These are phyloP conservation scores for Trametes elegans DNA, from an alignment of 768 basidiomycete species.

Conservation along the genomic window DNA sequence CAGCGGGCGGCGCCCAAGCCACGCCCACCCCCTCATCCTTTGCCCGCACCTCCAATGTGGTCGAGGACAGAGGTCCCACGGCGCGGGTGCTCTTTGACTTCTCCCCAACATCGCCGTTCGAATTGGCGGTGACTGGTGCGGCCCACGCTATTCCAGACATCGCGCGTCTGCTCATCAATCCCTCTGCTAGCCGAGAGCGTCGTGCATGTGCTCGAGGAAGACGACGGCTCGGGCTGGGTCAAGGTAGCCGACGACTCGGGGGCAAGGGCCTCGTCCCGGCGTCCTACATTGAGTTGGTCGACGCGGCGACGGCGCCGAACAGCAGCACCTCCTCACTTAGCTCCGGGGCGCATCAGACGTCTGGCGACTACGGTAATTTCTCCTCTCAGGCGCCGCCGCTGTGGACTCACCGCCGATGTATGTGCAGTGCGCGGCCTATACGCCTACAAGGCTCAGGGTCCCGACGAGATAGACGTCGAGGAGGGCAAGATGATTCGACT, in stretches of 20 bases:
- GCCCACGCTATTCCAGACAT: neutral
- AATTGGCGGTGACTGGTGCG: slow-evolving; percentile 65
- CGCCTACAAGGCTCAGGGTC: slow-evolving; percentile 69
- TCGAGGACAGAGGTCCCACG: slow-evolving; percentile 45
- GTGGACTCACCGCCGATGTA: neutral
- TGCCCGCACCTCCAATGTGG: slow-evolving; percentile 37
- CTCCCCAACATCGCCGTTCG: slow-evolving; percentile 71
- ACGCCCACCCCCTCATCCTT: slow-evolving; percentile 58
- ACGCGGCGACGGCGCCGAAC: slow-evolving; percentile 20
- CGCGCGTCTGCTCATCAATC: neutral
- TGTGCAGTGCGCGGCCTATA: slow-evolving; percentile 81
- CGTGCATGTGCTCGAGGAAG: slow-evolving; percentile 71
- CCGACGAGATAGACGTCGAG: slow-evolving; percentile 62
- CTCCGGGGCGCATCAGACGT: slow-evolving; percentile 28
- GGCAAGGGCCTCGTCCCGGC: slow-evolving; percentile 77
- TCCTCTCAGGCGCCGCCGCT: neutral
- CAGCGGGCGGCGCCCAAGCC: neutral
- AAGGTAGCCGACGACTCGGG: slow-evolving; percentile 64
- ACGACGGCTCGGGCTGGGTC: slow-evolving; percentile 86
- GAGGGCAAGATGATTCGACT: slow-evolving; percentile 66
- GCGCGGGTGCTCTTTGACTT: slow-evolving; percentile 77
- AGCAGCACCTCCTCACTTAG: slow-evolving; percentile 16
- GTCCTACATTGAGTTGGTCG: slow-evolving; percentile 59
- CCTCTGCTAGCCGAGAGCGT: slow-evolving; percentile 54
- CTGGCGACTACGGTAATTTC: slow-evolving; percentile 51